phyloP scores from a whole-genome alignment of 1,284 basidiomycete genomes.

The Cryptococcus sp. region DNA sequence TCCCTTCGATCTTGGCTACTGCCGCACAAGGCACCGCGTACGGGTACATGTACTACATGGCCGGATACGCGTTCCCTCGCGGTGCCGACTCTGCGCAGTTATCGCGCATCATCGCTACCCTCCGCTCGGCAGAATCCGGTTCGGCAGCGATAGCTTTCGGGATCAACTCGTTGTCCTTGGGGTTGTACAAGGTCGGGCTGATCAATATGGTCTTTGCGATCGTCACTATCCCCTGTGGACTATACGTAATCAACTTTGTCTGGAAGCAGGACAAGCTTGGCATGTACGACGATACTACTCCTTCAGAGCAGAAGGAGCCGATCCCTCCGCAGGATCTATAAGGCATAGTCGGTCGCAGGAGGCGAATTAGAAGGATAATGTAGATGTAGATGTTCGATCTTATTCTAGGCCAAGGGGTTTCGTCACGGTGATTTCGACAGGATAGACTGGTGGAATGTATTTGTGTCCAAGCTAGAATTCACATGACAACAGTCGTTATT shows the following conservation, averaged over 20 bases:
- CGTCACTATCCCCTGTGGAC: conserved; percentile 18
- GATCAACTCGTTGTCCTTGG: conserved; percentile 14
- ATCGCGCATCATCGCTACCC: conserved; percentile 25
- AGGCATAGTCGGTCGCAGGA: too few relatives aligned
- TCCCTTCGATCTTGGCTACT: conserved; percentile 31
- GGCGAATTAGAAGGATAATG: too few relatives aligned
- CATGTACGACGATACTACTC: conserved; percentile 16
- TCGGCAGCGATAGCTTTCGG: conserved; percentile 27
- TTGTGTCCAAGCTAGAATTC: too few relatives aligned
- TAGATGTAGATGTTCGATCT: too few relatives aligned
- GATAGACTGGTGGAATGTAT: too few relatives aligned
- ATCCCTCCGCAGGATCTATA: conserved; percentile 6
- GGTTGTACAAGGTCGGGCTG: conserved; percentile 15
- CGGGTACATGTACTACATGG: conserved; percentile 28
- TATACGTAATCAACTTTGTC: conserved; percentile 18
- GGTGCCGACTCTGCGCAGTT: conserved; percentile 17
- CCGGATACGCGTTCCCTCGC: conserved; percentile 22
- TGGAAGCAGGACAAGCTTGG: conserved; percentile 24
- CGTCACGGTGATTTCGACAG: too few relatives aligned
- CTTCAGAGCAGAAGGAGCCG: not conserved
- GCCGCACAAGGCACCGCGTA: conserved; percentile 16
- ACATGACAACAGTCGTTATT: too few relatives aligned
- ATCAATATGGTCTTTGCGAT: conserved; percentile 24
- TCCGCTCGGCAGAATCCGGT: conserved; percentile 26
- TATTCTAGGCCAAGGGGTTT: too few relatives aligned